Base-by-base conservation (phyloP, 1,139 yeast genomes). In the Geotrichum histeridarum region DNA sequence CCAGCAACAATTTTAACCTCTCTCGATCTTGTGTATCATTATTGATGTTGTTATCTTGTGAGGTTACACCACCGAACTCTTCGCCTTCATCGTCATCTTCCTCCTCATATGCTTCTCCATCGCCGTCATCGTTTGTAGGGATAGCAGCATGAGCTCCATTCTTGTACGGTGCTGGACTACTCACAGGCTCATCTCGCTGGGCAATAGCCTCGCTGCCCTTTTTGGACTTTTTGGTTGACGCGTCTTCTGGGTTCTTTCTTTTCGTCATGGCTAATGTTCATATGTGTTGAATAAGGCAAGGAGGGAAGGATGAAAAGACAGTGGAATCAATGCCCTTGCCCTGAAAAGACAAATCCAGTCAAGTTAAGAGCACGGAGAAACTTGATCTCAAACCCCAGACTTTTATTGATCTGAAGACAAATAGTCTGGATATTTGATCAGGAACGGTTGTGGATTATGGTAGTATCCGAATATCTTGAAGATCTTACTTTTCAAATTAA, bases 1-100 rank as follows among this genome's bases (percentile, higher is more conserved):
- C 81, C 59, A 90, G 78, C 59, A 91, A 72, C 31, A 90, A 65
- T 60, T 86, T 78, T 67, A 82, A 78, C 58, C 80, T 77, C 51
- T 84, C 91, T 30, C 53, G 38, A 37, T 51, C 48, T 35, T 47
- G 55, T 15, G 58, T 60, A 7, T 43, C 48, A 14, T 48, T 57
- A 11, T 45, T 42, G 17, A 50, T 27, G 48, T 54, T 46, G 31
- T 54, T 17, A 42, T 57, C 51, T 53, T 53, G 49, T 42, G 56
- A 42, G 36, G 55, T 44, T 8, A 44, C 50, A 2, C 50, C 55
- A 2, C 54, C 56, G 49, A 51, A 55, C 30, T 52, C 53, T 27
- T 55, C 59, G 5, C 58, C 60, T 14, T 42, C 54, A 8, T 54
- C 64, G 38, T 58, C 63, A 52, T 73, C 76, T 17, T 76, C 77